Conservation (phyloP, 805 yeast genomes). For the Candida nitratophila region DNA sequence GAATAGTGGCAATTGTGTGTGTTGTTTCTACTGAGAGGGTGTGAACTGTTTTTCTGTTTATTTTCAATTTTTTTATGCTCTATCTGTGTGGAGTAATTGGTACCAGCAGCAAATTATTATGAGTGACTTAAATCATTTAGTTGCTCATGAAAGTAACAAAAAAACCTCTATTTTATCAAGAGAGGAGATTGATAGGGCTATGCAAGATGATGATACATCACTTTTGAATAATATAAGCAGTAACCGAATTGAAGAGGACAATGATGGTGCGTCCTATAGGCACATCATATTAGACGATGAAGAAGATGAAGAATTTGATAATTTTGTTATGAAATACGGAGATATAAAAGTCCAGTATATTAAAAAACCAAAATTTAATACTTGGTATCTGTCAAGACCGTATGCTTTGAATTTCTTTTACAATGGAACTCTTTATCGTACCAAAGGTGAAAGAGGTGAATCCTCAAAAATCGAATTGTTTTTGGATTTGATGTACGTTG, state of each 20-base stretch:
- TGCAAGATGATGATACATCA: background rate
- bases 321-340: slow-evolving; percentile 42
- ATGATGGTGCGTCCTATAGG: background rate
- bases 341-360: slow-evolving; percentile 40
- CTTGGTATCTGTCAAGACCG: slow-evolving; percentile 32
- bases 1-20: too few species aligned
- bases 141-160: background rate
- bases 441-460: slow-evolving; percentile 44
- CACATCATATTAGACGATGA: slow-evolving; percentile 5
- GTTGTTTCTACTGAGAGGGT: too few species aligned
- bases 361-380: slow-evolving; percentile 26
- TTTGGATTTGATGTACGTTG: slow-evolving; percentile 57
- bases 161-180: background rate
- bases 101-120: too few species aligned
- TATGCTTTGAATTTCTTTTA: slow-evolving; percentile 56
- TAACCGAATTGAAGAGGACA: background rate
- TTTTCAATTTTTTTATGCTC: too few species aligned
- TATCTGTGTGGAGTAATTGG: too few species aligned
- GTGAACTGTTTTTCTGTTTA: too few species aligned
- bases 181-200: background rate
- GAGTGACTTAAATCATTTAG: too few species aligned
- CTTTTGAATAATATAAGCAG: background rate
- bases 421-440: slow-evolving; percentile 47
- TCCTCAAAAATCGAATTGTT: slow-evolving; percentile 50
- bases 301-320: slow-evolving; percentile 17